Evolutionary conservation across 345 rosid species (phyloP).

Genomic region (Salix viminalis): DNA sequence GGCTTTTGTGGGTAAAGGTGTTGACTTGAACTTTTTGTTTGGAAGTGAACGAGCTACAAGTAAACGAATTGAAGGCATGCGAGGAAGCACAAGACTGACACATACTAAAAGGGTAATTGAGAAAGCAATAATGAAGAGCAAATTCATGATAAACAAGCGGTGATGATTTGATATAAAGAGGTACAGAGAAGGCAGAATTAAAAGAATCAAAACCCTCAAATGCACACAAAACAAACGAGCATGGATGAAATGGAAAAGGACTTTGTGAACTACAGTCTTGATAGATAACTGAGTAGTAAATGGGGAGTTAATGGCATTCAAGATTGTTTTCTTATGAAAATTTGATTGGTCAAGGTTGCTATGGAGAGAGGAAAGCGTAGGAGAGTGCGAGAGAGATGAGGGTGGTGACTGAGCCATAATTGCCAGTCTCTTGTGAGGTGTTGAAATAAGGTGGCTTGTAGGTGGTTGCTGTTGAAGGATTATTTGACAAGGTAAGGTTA

Average conservation of each 20-base stretch:
- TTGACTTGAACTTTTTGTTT: constrained; percentile 30
- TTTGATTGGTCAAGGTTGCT: neutral
- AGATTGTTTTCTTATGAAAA: neutral
- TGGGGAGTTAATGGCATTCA: constrained; percentile 16
- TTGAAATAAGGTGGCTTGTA: constrained; percentile 24
- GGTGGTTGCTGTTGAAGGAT: constrained; percentile 10
- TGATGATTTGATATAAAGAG: constrained; percentile 36
- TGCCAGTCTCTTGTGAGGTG: constrained; percentile 48
- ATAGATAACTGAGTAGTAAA: constrained; percentile 31
- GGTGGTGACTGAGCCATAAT: constrained; percentile 31
- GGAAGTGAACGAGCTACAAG: constrained; percentile 57
- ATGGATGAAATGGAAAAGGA: constrained; percentile 43
- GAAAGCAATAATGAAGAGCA: constrained; percentile 38
- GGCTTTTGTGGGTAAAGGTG: constrained; percentile 30
- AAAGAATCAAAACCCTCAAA: constrained; percentile 44
- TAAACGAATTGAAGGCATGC: constrained; percentile 51
- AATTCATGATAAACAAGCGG: constrained; percentile 30
- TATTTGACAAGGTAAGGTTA: constrained; percentile 17
- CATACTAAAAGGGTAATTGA: constrained; percentile 35
- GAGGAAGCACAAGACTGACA: constrained; percentile 57
- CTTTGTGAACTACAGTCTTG: constrained; percentile 29
- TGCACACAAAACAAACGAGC: constrained; percentile 55
- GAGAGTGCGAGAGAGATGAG: constrained; percentile 24
- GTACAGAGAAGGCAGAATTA: constrained; percentile 47
- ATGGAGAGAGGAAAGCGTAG: constrained; percentile 35